phyloP scores from a whole-genome alignment of 2,329 filamentous ascomycete genomes.

The Stemphylium beticola region DNA sequence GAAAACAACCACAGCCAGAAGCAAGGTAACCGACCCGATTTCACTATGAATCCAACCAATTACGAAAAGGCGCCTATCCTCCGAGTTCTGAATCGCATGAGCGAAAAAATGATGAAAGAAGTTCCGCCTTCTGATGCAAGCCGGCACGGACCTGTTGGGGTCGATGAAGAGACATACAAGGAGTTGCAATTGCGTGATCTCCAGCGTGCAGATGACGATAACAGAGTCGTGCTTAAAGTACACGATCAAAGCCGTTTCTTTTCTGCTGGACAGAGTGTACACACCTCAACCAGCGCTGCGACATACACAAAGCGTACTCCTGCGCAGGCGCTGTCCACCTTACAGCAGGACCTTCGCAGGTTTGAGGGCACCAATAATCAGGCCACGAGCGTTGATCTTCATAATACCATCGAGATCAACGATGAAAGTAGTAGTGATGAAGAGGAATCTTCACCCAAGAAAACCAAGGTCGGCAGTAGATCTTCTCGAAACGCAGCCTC shows the following conservation, averaged over 20 bases:
- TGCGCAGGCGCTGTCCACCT: conserved; percentile 66
- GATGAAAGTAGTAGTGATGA: conserved; percentile 67
- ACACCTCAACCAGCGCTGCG: conserved; percentile 56
- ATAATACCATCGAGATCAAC: conserved; percentile 69
- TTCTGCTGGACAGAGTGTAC: conserved; percentile 57
- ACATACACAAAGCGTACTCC: conserved; percentile 75
- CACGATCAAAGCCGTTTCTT: conserved; percentile 88
- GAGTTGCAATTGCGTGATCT: conserved; percentile 82
- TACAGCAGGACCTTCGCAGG: conserved; percentile 68
- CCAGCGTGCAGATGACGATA: conserved; percentile 73
- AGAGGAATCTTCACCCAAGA: conserved; percentile 64
- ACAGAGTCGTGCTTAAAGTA: conserved; percentile 82
- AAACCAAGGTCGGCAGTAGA: conserved; percentile 71
- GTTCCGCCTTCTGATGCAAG: conserved; percentile 80
- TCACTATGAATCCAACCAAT: conserved; percentile 82
- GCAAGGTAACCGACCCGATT: conserved; percentile 84
- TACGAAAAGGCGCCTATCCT: conserved; percentile 85
- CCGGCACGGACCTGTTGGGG: conserved; percentile 67
- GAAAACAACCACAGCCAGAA: conserved; percentile 91
- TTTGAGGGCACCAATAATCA: conserved; percentile 38
- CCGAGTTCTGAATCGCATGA: conserved; percentile 85
- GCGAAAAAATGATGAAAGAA: conserved; percentile 90
- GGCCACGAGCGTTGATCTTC: conserved; percentile 59
- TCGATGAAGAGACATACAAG: conserved; percentile 76
- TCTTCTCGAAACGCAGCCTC: conserved; percentile 69